Evolutionary conservation across 768 basidiomycete species (phyloP).

Genomic region (Pholiota conissans): DNA sequence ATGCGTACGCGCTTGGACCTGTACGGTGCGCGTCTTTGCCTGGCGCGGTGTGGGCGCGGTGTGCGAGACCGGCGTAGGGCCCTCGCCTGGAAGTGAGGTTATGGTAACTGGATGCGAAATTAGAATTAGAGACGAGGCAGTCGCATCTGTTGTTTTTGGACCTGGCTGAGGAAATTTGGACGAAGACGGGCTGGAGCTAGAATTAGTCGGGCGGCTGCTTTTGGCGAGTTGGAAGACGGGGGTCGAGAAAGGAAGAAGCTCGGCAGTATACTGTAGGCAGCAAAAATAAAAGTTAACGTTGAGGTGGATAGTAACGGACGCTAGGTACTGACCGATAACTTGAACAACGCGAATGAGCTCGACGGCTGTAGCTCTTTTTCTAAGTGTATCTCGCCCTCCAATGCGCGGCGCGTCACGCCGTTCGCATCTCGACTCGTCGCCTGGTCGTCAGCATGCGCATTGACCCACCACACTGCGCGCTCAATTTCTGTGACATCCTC

Average conservation of each 20-base stretch:
- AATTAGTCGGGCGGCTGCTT: background rate
- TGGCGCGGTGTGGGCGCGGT: constrained; percentile 16
- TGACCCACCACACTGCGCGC: constrained; percentile 31
- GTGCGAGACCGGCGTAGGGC: constrained; percentile 23
- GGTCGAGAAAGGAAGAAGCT: constrained; percentile 25
- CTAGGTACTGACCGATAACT: constrained; percentile 24
- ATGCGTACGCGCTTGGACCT: background rate
- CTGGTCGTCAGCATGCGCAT: constrained; percentile 4
- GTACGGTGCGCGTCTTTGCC: constrained; percentile 4
- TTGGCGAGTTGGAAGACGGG: constrained; percentile 15
- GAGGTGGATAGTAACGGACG: background rate
- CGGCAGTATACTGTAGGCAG: constrained; percentile 20
- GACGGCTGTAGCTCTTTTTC: constrained; percentile 29
- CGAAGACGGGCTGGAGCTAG: background rate
- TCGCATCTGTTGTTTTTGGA: background rate
- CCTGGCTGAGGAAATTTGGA: background rate
- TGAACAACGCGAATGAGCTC: constrained; percentile 25
- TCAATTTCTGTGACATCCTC: constrained; percentile 17
- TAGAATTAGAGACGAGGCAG: constrained; percentile 7
- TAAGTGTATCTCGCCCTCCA: constrained; percentile 35
- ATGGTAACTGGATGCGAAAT: constrained; percentile 26
- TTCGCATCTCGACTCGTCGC: background rate
- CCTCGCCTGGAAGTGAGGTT: constrained; percentile 25
- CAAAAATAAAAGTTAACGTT: background rate
- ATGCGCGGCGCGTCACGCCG: constrained; percentile 10